A percentile compares a stretch with the other conserved stretches of the same genome.
Conservation (phyloP, 1,139 yeast genomes). For the Zhuliangozyma parablackwelliae region DNA sequence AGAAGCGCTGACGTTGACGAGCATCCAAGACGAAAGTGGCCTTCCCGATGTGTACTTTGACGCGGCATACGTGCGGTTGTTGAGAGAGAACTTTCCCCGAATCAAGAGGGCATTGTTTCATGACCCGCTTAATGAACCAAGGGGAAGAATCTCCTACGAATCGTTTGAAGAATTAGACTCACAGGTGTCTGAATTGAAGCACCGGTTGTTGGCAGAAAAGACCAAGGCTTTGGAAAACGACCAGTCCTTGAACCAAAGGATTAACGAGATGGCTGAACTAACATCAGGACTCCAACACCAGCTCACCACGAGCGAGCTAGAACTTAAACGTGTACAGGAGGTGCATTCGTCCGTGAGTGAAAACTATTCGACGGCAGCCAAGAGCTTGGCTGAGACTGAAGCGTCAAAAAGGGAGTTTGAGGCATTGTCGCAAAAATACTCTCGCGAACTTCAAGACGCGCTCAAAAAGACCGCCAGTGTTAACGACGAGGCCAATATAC, state of each 20-base stretch:
- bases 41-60: slow-evolving; percentile 80
- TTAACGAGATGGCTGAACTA: slow-evolving; percentile 17
- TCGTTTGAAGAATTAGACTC: slow-evolving; percentile 60
- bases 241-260: slow-evolving; percentile 24
- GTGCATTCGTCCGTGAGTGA: slow-evolving; percentile 24
- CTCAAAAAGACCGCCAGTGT: slow-evolving; percentile 19
- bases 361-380: slow-evolving; percentile 29
- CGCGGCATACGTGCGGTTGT: slow-evolving; percentile 53
- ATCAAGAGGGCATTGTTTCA: slow-evolving; percentile 68
- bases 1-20: slow-evolving; percentile 17
- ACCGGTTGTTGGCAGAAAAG: slow-evolving; percentile 23
- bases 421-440: slow-evolving; percentile 21
- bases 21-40: slow-evolving; percentile 68
- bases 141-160: slow-evolving; percentile 61
- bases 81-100: slow-evolving; percentile 68
- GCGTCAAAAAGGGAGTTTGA: slow-evolving; percentile 30
- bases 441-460: slow-evolving; percentile 27
- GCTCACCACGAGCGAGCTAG: slow-evolving; percentile 5
- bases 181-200: slow-evolving; percentile 25
- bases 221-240: slow-evolving; percentile 20
- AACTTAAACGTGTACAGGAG: slow-evolving; percentile 21
- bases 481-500: slow-evolving; percentile 20
- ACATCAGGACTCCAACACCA: slow-evolving; percentile 11
- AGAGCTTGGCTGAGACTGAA: slow-evolving; percentile 29
- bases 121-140: slow-evolving; percentile 72